phyloP scores from a whole-genome alignment of 148 eudicot species.

The Arbutus unedo region DNA sequence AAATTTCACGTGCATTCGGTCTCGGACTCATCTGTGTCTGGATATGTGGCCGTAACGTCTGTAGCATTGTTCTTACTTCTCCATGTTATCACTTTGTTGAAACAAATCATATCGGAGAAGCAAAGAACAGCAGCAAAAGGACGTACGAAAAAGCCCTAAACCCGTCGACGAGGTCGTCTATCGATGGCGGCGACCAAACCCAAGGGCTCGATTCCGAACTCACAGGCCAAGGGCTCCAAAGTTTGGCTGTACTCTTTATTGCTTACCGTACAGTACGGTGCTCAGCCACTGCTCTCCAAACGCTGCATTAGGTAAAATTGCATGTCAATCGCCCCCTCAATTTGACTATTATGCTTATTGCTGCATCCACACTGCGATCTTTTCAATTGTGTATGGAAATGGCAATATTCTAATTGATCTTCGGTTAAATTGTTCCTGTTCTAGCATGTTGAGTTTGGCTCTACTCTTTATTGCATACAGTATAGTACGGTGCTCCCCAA shows the following conservation, averaged over 20 bases:
- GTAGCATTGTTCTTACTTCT: too few relatives aligned
- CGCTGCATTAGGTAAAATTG: constrained; percentile 21
- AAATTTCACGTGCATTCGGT: too few relatives aligned
- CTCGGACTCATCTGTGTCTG: too few relatives aligned
- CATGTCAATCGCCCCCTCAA: background rate
- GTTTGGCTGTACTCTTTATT: constrained; percentile 20
- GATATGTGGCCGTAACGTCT: too few relatives aligned
- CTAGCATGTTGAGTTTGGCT: background rate
- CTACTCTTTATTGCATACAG: constrained; percentile 16
- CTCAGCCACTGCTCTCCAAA: constrained; percentile 29
- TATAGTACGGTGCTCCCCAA: constrained; percentile 31
- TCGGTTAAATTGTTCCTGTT: background rate
- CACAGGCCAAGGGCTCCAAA: constrained; percentile 12
- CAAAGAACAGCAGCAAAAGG: background rate
- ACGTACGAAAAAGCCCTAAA: background rate
- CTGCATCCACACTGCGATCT: background rate
- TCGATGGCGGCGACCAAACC: constrained; percentile 21
- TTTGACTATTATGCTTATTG: background rate
- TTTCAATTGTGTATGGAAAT: background rate
- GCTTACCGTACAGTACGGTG: constrained; percentile 27
- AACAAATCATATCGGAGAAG: background rate
- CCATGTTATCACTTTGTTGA: background rate
- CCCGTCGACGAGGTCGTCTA: background rate
- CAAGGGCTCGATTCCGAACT: background rate
- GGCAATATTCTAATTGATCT: background rate